Percentiles rank a stretch among this genome's conserved stretches.
Conservation (phyloP, 768 basidiomycete genomes). For the Boletus vinaceobasis region DNA sequence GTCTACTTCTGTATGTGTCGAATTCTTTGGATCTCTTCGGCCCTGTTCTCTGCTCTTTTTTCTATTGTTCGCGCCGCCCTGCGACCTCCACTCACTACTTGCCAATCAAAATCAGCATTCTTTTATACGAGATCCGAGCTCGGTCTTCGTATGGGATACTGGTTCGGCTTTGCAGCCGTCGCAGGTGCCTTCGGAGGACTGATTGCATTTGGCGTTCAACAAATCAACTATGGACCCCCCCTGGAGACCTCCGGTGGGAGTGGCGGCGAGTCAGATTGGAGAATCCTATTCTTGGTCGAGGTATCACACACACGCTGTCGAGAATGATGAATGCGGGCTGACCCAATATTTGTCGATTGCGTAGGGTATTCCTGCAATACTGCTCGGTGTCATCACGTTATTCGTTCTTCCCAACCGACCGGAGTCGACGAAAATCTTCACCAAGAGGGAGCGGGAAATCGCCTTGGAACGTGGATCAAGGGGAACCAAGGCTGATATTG, state of each 20-base stretch:
- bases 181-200: constrained; percentile 86
- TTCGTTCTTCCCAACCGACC: constrained; percentile 67
- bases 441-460: constrained; percentile 48
- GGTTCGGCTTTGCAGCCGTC: constrained; percentile 82
- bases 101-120: constrained; percentile 47
- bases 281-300: constrained; percentile 66
- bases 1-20: constrained; percentile 66
- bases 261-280: constrained; percentile 34
- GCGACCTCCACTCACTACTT: neutral
- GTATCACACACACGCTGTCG: constrained; percentile 27
- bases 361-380: constrained; percentile 64
- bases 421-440: constrained; percentile 62
- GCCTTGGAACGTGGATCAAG: constrained; percentile 68
- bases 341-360: neutral
- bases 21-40: too few species aligned
- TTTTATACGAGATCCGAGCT: constrained; percentile 77
- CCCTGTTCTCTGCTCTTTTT: neutral
- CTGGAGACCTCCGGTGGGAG: constrained; percentile 22
- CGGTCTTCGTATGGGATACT: constrained; percentile 73
- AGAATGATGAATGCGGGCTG: neutral
- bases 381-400: constrained; percentile 56
- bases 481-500: constrained; percentile 61
- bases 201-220: constrained; percentile 76
- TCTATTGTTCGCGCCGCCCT: neutral
- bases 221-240: constrained; percentile 45